Evolutionary conservation across 2,329 filamentous ascomycete species (phyloP), one percentile per base, ranked within the genome.

Genomic region (Fusarium pseudoanthophilum): DNA sequence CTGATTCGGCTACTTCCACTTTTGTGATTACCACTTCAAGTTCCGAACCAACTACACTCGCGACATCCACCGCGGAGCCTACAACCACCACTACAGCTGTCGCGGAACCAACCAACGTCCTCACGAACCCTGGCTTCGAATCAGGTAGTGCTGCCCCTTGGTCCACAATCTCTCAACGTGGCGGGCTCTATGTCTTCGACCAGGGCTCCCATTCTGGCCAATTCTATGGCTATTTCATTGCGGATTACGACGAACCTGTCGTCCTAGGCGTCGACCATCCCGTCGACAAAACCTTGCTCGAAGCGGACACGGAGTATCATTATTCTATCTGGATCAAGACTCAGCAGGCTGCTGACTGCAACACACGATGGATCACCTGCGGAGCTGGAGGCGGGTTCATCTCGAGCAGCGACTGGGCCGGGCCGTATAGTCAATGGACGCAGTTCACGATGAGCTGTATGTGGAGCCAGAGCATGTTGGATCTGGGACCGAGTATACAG

Each of bases 251-350:
- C 26, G 26, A 26, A 5, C 26, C 26, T 26, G 26, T 26, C 20
- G 32, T 59, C 24, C 34, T 51, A 2, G 57, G 32, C 3, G 10
- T 60, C 7, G 43, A 32, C 3, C 43, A 60, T 21, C 26, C 43
- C 5, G 9, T 52, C 1, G 57, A 60, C 18, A 0, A 1, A 7
- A 8, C 32, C 7, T 13, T 40, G 43, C 16, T 60, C 15, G 16
- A 9, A 1, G 21, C 20, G 9, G 7, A 32, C 3, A 28, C 48
- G 3, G 34, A 40, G 26, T 60, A 60, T 3, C 48, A 20, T 11
- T 60, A 60, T 21, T 60, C 43, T 7, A 60, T 60, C 57, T 60
- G 43, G 57, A 60, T 39, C 8, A 52, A 60, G n/a, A 60, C 26
- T 26, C 26, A 26, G 26, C 26, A 5, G 11, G 43, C 43, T 11